Evolutionary conservation across 208 protist species (phyloP), one percentile per base, ranked within the genome.

Genomic region (Acanthamoeba sp.): DNA sequence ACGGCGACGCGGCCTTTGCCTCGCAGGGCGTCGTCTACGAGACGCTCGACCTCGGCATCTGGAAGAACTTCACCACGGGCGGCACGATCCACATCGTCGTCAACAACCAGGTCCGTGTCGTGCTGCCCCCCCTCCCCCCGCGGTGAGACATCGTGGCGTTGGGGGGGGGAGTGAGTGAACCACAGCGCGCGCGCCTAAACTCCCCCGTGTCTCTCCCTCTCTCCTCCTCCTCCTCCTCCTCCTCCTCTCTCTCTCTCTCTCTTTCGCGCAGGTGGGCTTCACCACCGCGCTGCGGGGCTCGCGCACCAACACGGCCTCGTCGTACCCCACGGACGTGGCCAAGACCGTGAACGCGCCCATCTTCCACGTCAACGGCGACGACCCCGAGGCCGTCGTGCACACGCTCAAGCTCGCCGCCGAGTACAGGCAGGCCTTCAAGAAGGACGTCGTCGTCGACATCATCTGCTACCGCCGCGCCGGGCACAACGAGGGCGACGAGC

Each of bases 401-500:
- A 87, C 73, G 36, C 42, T 93, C n/a, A 94, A 94, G 48, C 34
- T 99, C 64, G 98, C 99, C 36, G 98, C 98, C 12, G 98, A 99
- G 95, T 99, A 97, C 96, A 97, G 99, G 66, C 97, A 98, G 64
- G 95, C 95, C n/a, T 99, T 99, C 95, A 94, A 98, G 50, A 98
- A 97, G 80, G 99, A 99, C 48, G 97, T 99, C 32, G 98, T 99
- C 59, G 98, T 99, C 94, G 99, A 99, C 96, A 98, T 99, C 78
- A 98, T 99, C 38, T 99, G 99, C 96, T 99, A 99, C 97, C 97
- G 98, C 89, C 97, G 98, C 62, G 98, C 97, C 95, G 99, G 99
- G 40, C 99, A 99, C 97, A 99, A 99, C 96, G 99, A 99, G 97
- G 98, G 98, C 89, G 99, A 99, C 95, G 97, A 99, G 96, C 99